Base-by-base conservation (phyloP, 495 filamentous ascomycete species). In the Aspergillus affinis region DNA sequence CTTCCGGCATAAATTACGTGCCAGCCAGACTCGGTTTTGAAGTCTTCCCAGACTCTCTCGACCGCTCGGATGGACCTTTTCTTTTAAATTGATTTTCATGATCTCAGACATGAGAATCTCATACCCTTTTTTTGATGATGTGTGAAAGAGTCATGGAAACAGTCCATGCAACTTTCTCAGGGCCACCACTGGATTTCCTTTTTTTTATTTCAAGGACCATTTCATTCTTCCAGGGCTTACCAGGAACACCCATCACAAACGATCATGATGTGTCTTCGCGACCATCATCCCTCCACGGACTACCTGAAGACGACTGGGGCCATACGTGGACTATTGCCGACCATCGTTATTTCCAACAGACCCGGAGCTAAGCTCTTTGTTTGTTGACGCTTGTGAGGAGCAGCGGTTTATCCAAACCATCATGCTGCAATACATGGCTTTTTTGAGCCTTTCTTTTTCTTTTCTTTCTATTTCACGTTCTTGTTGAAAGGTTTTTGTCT, bases 1-100 rank as follows among this genome's bases (percentile, higher is more conserved):
- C 54, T 75, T 15, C 65, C 73, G 55, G 73, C 72, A 32, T 78
- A 69, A 78, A 70, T 65, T 29, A 49, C 30, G 30, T 46, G 15
- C 51, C 23, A 55, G 26, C 30, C 30, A 15, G n/a, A 17, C 19
- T n/a, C 12, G 27, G 19, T 17, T 41, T 41, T 55, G 19, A 41
- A 15, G n/a, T 54, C n/a, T 29, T 27, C 41, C 15, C 46, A 55
- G n/a, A 41, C 30, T 48, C 30, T 48, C 8, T 51, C 50, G 48
- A 61, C 46, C n/a, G 12, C 27, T 53, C 47, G 27, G 47, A 48
- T 56, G 50, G 23, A 61, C 55, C 49, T 51, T 48, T 50, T 30
- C 48, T 53, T 56, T 48, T 55, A 45, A 53, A 53, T 27, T 27
- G 17, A 52, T 30, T 52, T 52, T 26, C 17, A 23, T 19, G 10